These are phyloP conservation scores for Colletotrichum godetiae DNA, from an alignment of 2,329 filamentous ascomycete species.

Conservation along the genomic window DNA sequence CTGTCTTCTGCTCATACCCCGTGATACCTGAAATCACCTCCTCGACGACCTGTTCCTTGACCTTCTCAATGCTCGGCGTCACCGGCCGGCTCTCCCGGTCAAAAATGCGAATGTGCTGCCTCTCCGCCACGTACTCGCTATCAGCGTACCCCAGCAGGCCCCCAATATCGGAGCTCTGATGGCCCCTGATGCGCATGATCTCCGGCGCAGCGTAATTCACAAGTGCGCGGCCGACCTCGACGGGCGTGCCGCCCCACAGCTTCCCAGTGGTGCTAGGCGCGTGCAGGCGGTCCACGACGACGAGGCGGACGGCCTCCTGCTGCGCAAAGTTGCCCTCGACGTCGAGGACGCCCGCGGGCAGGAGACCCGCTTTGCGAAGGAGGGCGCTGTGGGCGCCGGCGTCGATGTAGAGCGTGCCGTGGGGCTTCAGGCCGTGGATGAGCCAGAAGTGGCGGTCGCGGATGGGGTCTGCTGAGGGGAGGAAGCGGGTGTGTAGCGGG, in stretches of 20 bases:
- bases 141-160: constrained; percentile 89
- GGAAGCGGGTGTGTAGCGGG: constrained; percentile 91
- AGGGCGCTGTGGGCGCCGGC: constrained; percentile 86
- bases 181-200: constrained; percentile 85
- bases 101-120: constrained; percentile 88
- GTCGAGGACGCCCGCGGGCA: constrained; percentile 90
- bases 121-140: constrained; percentile 90
- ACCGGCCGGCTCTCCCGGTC: constrained; percentile 63
- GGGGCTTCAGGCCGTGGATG: constrained; percentile 88
- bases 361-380: constrained; percentile 83
- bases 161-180: constrained; percentile 84
- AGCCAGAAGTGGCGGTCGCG: constrained; percentile 98
- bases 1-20: constrained; percentile 38
- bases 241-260: constrained; percentile 62
- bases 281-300: constrained; percentile 76
- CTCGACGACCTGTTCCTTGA: constrained; percentile 28
- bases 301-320: constrained; percentile 89
- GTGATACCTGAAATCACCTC: constrained; percentile 37
- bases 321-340: constrained; percentile 91
- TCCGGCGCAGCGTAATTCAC: constrained; percentile 94
- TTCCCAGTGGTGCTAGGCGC: constrained; percentile 53
- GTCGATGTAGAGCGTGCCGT: constrained; percentile 94
- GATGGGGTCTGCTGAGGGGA: constrained; percentile 85
- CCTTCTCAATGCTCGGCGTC: constrained; percentile 53
- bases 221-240: constrained; percentile 87